phyloP scores from a whole-genome alignment of 345 rosid species.

The Euphorbia pulcherrima region DNA sequence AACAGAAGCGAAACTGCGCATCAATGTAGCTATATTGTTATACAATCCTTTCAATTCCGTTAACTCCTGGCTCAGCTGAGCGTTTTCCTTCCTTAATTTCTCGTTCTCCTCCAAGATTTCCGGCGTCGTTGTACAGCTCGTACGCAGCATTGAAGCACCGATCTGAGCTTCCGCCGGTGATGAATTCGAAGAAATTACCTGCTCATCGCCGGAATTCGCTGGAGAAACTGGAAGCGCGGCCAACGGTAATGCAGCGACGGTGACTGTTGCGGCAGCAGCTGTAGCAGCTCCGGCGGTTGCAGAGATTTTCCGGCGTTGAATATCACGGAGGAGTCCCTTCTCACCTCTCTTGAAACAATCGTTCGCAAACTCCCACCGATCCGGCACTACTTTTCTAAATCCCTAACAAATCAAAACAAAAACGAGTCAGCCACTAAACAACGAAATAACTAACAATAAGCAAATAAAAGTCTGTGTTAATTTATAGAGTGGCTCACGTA shows the following conservation, averaged over 20 bases:
- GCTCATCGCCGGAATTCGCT: background rate
- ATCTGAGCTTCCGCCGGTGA: slow-evolving; percentile 22
- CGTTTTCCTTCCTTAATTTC: slow-evolving; percentile 64
- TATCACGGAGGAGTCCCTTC: slow-evolving; percentile 67
- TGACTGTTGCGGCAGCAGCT: slow-evolving; percentile 9
- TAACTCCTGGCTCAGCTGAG: slow-evolving; percentile 61
- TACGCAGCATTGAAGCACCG: slow-evolving; percentile 24
- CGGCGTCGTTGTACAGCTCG: slow-evolving; percentile 63
- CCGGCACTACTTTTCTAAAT: slow-evolving; percentile 86
- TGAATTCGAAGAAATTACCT: background rate
- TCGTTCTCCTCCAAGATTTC: slow-evolving; percentile 85
- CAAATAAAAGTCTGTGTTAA: background rate
- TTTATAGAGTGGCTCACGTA: slow-evolving; percentile 55
- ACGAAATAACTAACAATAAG: background rate
- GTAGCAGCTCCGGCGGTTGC: slow-evolving; percentile 27
- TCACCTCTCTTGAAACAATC: slow-evolving; percentile 77
- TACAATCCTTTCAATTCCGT: slow-evolving; percentile 61
- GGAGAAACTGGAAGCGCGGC: background rate
- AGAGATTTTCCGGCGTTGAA: slow-evolving; percentile 76
- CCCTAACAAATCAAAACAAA: slow-evolving; percentile 42
- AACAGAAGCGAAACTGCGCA: slow-evolving; percentile 54
- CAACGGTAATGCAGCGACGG: slow-evolving; percentile 20
- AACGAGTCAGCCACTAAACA: background rate
- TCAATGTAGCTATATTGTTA: slow-evolving; percentile 50
- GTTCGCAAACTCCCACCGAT: slow-evolving; percentile 92